phyloP scores from a whole-genome alignment of 768 basidiomycete species.

The Lenzites betulinus region DNA sequence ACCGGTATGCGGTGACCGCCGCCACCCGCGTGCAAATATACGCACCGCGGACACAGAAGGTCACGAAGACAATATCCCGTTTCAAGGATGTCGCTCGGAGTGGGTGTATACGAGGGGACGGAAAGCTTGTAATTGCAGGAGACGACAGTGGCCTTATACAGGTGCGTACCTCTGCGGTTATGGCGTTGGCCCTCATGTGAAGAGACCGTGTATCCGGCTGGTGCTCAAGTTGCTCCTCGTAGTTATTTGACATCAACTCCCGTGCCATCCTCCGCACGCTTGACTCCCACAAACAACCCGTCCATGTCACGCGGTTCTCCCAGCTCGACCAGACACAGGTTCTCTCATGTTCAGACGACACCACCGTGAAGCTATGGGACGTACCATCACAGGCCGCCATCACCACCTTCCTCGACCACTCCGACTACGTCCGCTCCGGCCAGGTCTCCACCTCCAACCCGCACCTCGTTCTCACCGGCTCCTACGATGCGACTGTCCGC shows the following conservation, averaged over 20 bases:
- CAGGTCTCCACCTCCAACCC: constrained; percentile 83
- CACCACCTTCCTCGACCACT: constrained; percentile 80
- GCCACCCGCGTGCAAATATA: constrained; percentile 94
- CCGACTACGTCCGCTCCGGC: constrained; percentile 96
- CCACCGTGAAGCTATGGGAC: constrained; percentile 93
- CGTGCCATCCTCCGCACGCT: constrained; percentile 92
- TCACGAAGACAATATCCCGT: constrained; percentile 93
- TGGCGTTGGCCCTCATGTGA: no score
- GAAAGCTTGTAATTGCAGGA: constrained; percentile 92
- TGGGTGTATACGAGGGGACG: constrained; percentile 87
- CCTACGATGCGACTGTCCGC: constrained; percentile 90
- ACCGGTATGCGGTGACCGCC: constrained; percentile 94
- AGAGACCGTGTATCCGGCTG: background rate
- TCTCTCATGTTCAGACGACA: constrained; percentile 95
- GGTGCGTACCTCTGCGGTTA: constrained; percentile 35
- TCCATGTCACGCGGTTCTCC: constrained; percentile 94
- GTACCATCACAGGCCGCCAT: constrained; percentile 84
- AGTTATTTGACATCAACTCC: constrained; percentile 91
- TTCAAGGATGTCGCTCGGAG: constrained; percentile 96
- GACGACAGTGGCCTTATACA: constrained; percentile 92
- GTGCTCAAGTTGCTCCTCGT: background rate
- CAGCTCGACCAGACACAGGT: constrained; percentile 77
- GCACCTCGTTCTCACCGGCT: constrained; percentile 85
- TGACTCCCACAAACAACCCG: constrained; percentile 93
- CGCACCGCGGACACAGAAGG: constrained; percentile 93